A percentile compares a stretch with the other conserved stretches of the same genome.
phyloP scores from a whole-genome alignment of 2,329 filamentous ascomycete species.

The Botrytis pseudocinerea region DNA sequence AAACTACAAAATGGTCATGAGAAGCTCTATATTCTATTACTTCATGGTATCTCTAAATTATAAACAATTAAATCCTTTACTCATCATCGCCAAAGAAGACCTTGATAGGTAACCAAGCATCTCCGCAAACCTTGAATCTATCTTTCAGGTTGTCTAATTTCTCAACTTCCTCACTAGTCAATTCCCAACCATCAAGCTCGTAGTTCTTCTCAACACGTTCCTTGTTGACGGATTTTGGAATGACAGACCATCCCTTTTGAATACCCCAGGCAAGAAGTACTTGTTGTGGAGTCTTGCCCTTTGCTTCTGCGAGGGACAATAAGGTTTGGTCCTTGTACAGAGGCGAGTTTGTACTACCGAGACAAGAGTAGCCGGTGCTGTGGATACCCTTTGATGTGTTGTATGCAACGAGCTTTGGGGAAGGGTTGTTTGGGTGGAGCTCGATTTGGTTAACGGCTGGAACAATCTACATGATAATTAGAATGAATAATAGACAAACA shows the following conservation, averaged over 20 bases:
- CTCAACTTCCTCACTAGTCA: constrained; percentile 71
- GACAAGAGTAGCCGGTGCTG: constrained; percentile 71
- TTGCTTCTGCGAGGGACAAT: constrained; percentile 60
- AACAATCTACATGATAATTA: constrained; percentile 45
- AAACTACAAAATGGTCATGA: background rate
- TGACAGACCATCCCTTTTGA: constrained; percentile 77
- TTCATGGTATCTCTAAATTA: constrained; percentile 24
- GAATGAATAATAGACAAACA: constrained; percentile 4
- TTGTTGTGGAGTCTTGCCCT: constrained; percentile 72
- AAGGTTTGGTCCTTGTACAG: constrained; percentile 67
- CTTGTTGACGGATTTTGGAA: constrained; percentile 79
- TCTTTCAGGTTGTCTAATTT: constrained; percentile 49
- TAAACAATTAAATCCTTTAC: constrained; percentile 46
- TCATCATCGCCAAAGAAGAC: constrained; percentile 85
- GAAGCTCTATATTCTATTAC: constrained; percentile 11
- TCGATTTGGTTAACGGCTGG: constrained; percentile 81
- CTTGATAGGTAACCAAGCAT: constrained; percentile 71
- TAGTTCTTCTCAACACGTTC: constrained; percentile 75
- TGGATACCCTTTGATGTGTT: constrained; percentile 73
- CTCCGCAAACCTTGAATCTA: constrained; percentile 81
- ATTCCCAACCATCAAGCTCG: constrained; percentile 69
- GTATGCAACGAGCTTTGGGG: constrained; percentile 75
- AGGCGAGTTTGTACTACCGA: constrained; percentile 70
- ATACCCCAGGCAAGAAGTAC: constrained; percentile 79
- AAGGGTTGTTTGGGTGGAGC: constrained; percentile 77